phyloP scores from a whole-genome alignment of 257 asterid genomes.

The Fraxinus excelsior region DNA sequence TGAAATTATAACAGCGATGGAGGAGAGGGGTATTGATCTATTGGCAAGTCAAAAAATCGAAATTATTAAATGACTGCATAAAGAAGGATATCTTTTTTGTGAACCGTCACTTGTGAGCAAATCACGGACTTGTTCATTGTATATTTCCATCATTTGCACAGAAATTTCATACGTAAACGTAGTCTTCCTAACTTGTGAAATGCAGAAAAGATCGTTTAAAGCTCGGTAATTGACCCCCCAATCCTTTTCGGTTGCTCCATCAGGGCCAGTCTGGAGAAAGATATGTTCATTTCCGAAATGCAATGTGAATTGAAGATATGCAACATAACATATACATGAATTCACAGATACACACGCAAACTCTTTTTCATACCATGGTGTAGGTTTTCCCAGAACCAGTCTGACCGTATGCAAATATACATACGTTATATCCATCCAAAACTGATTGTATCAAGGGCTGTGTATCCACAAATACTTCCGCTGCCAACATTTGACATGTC shows the following conservation, averaged over 20 bases:
- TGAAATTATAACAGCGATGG: neutral
- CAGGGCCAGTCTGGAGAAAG: constrained; percentile 78
- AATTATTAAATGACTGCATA: neutral
- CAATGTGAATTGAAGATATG: neutral
- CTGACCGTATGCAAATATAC: constrained; percentile 96
- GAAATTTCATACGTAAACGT: constrained; percentile 63
- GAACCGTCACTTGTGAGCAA: constrained; percentile 65
- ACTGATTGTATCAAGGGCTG: constrained; percentile 92
- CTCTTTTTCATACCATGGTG: constrained; percentile 70
- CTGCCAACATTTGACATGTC: constrained; percentile 44
- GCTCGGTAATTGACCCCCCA: constrained; percentile 98
- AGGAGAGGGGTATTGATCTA: neutral
- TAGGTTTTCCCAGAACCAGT: constrained; percentile 98
- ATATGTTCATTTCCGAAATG: constrained; percentile 26
- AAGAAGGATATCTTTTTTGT: constrained; percentile 81
- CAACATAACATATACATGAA: neutral
- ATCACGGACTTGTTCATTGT: constrained; percentile 98
- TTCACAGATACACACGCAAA: neutral
- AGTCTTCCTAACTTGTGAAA: constrained; percentile 63
- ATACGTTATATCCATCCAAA: constrained; percentile 91
- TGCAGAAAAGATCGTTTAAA: constrained; percentile 70
- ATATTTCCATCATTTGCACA: constrained; percentile 97
- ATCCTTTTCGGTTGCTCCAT: constrained; percentile 73
- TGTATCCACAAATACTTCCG: constrained; percentile 73
- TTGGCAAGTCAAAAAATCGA: neutral